Base-by-base conservation (phyloP, 768 basidiomycete genomes). In the Suillus tomentosus region DNA sequence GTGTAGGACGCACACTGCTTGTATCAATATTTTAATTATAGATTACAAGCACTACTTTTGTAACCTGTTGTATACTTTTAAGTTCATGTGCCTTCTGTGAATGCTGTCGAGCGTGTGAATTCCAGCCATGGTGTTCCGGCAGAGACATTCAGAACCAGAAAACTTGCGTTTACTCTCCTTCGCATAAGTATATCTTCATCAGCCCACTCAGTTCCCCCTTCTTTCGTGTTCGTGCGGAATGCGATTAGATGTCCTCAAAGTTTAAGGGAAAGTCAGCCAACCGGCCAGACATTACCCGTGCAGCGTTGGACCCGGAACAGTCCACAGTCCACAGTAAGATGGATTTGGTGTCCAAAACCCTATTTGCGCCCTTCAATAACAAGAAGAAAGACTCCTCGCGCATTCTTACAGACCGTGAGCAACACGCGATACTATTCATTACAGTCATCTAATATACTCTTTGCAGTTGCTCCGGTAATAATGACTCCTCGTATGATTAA, bases 401-500 rank as follows among this genome's bases (percentile, higher is more conserved):
- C 71, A 89, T 94, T 61, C 79, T 94, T 17, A 84, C 91, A 61
- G 91, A 91, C 74, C 81, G 92, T 94, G 78, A 71, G 90, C 55
- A 62, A 51, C 57, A 56, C 9, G 36, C 34, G 53, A 54, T 43
- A 8, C 37, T 27, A 59, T 47, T 61, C 58, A 48, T 40, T 11
- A 57, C 39, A 17, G 61, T 64, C 19, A 54, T 57, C 50, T 51
- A n/a, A n/a, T 53, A 60, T 68, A 62, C 58, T 57, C 71, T 88
- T 53, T 57, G 0, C 58, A 75, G 94, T 95, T 74, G 93, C 93
- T 15, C 93, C 93, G 14, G 88, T 89, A 65, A 92, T 95, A 69
- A 93, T 95, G 92, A 94, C 92, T 3, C 93, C 94, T 27, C 82
- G 87, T 62, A 89, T 94, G 86, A 85, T 94, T 65, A 85, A 83